phyloP scores from a whole-genome alignment of 2,329 filamentous ascomycete genomes.

The Aspergillus phoenicis region DNA sequence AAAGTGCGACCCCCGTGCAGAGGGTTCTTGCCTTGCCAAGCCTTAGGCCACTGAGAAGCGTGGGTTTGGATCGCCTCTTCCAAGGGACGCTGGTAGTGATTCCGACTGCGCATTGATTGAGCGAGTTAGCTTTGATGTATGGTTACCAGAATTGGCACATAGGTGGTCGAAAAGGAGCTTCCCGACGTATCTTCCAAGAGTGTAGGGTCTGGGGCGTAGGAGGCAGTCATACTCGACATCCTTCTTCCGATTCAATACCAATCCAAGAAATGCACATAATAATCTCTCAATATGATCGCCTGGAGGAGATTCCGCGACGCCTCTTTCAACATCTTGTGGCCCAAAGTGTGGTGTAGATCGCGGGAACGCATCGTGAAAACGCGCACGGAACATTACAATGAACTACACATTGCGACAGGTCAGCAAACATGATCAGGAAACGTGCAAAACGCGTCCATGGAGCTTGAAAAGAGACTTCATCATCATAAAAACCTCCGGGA shows the following conservation, averaged over 20 bases:
- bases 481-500: constrained; percentile 36
- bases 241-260: constrained; percentile 96
- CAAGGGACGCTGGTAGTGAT: constrained; percentile 88
- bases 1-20: constrained; percentile 80
- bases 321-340: constrained; percentile 90
- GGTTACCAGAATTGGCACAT: not conserved
- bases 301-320: constrained; percentile 74
- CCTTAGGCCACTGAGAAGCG: constrained; percentile 81
- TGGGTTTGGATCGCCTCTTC: constrained; percentile 89
- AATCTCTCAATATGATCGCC: constrained; percentile 85
- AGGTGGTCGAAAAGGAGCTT: constrained; percentile 2
- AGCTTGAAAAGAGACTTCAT: constrained; percentile 24
- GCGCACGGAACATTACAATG: constrained; percentile 95
- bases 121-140: constrained; percentile 33
- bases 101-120: constrained; percentile 62
- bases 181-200: not conserved
- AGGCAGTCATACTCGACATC: constrained; percentile 82
- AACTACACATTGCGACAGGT: constrained; percentile 63
- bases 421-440: constrained; percentile 35
- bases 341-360: constrained; percentile 87
- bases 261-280: constrained; percentile 81
- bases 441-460: constrained; percentile 34
- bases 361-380: constrained; percentile 87
- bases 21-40: constrained; percentile 83
- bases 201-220: constrained; percentile 18